Percentiles rank a stretch among this genome's conserved stretches.
These are phyloP conservation scores for Chrysochromulina tobinii DNA, from an alignment of 78 protist genomes.

Conservation along the genomic window DNA sequence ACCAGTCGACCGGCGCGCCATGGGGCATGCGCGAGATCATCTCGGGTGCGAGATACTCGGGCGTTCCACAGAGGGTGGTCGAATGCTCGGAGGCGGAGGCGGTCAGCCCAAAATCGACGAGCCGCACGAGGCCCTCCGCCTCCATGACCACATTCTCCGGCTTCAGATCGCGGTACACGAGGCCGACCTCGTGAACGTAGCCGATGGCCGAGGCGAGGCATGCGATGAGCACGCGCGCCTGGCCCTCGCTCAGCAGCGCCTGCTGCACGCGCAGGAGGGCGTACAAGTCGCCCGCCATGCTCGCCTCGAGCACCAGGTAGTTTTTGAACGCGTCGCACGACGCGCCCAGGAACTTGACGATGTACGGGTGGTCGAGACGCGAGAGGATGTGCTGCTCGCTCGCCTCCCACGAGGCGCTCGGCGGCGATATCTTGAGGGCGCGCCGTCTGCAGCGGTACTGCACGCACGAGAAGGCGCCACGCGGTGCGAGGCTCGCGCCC, in stretches of 20 bases:
- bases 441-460: not conserved
- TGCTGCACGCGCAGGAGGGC: not conserved
- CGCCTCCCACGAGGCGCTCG: not conserved
- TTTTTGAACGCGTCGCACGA: not conserved
- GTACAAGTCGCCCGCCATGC: not conserved
- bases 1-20: constrained; percentile 29
- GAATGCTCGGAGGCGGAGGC: not conserved
- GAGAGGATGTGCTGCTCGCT: not conserved
- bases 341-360: not conserved
- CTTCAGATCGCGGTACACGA: constrained; percentile 45
- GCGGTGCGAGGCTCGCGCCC: not conserved
- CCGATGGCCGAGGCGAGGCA: constrained; percentile 17
- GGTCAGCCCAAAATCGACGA: constrained; percentile 11
- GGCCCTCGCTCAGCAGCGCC: not conserved
- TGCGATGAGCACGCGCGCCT: not conserved
- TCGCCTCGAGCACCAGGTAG: not conserved
- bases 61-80: constrained; percentile 25
- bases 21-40: constrained; percentile 11
- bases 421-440: not conserved
- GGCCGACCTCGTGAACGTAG: constrained; percentile 15
- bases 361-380: not conserved
- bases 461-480: not conserved
- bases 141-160: constrained; percentile 19
- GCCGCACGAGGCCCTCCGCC: not conserved
- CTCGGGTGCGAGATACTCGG: constrained; percentile 57